Evolutionary conservation across 2,329 filamentous ascomycete species (phyloP), one percentile per base, ranked within the genome.

Genomic region (Harringtonia lauricola): DNA sequence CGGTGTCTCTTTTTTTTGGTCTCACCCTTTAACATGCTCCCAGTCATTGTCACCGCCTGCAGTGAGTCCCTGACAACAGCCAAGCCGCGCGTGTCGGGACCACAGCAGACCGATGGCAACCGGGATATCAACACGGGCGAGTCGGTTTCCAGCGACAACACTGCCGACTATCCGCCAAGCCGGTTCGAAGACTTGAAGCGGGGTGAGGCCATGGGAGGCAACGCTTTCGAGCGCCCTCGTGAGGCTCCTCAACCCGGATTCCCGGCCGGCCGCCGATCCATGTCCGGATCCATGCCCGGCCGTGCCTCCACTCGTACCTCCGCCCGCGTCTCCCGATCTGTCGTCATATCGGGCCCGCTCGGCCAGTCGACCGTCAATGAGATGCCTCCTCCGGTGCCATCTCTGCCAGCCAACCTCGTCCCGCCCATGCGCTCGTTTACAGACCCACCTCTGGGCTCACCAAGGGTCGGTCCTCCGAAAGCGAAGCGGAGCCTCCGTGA

Each of bases 131-230:
- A 54, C 31, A 59, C 58, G 18, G 59, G 54, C 45, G 62, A 60
- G 42, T 63, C 68, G 29, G 47, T 67, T 18, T 64, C 64, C 1
- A 66, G 67, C 8, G 61, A 65, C 8, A 62, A 64, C 37, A 65
- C 66, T 13, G 43, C 51, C 15, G 62, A 64, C 14, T 66, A 65
- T 24, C 65, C 68, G 1, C 65, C 67, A 3, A 65, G 59, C 31
- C 66, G 64, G 39, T 74, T 68, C 44, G 67, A 73, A 42, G 69
- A 72, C 39, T 45, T 72, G 4, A 74, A 73, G 52, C 59, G n/a
- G n/a, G n/a, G 57, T 8, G 54, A 58, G n/a, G 63, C 63, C 12
- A 54, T 61, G 19, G 56, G 2, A 58, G 64, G 19, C n/a, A 57
- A 59, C 1, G 59, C 62, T 2, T 67, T 66, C 39, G 45, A 57